These are phyloP conservation scores for Rhizoctonia solani DNA, from an alignment of 1,284 basidiomycete species.

Conservation along the genomic window DNA sequence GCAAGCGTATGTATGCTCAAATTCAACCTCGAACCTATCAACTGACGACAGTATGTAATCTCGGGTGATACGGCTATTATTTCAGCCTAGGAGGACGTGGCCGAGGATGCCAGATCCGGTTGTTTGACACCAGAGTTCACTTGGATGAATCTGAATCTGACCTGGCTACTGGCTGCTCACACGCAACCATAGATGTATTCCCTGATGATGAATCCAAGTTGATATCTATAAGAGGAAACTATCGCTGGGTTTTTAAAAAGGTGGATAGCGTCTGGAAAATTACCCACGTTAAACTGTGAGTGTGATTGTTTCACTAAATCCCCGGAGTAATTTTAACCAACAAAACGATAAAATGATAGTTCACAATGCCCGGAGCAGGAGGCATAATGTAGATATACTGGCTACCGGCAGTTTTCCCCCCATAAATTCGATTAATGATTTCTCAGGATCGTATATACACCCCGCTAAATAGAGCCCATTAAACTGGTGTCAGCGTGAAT, in stretches of 20 bases:
- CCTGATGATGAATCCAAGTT: conserved; percentile 7
- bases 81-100: conserved; percentile 14
- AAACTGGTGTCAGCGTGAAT: no score
- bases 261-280: conserved; percentile 20
- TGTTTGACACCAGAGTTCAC: conserved; percentile 14
- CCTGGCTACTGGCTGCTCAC: background rate
- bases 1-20: background rate
- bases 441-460: no score
- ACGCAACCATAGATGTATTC: background rate
- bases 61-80: background rate
- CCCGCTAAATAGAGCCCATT: no score
- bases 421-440: no score
- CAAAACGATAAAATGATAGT: no score
- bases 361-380: no score
- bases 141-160: background rate
- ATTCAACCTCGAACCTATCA: no score
- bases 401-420: no score
- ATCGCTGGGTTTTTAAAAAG: conserved; percentile 22
- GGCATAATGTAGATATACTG: no score
- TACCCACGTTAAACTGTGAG: conserved; percentile 17
- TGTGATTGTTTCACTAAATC: background rate
- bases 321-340: no score
- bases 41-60: background rate
- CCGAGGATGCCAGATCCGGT: conserved; percentile 9
- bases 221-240: conserved; percentile 4